Evolutionary conservation across 2,329 filamentous ascomycete genomes (phyloP).

Genomic region (Exserohilum turcica): DNA sequence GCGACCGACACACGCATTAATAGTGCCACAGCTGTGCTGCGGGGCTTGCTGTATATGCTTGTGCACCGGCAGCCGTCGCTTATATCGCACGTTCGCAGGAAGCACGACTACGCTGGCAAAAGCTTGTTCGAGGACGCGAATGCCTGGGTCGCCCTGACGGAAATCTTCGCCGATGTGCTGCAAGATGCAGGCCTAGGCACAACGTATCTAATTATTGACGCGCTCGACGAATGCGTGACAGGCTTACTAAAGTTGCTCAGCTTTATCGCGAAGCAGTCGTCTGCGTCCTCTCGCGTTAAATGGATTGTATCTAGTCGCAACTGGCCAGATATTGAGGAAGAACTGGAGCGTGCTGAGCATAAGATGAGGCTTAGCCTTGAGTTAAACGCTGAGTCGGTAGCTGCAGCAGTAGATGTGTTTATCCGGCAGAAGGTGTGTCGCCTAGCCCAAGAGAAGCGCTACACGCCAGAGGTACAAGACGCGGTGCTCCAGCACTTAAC

Average conservation of each 20-base stretch:
- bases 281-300: constrained; percentile 13
- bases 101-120: constrained; percentile 31
- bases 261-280: constrained; percentile 5
- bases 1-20: constrained; percentile 48
- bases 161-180: constrained; percentile 52
- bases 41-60: constrained; percentile 52
- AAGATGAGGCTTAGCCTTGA: constrained; percentile 40
- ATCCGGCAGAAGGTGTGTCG: constrained; percentile 44
- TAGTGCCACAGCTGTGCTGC: constrained; percentile 49
- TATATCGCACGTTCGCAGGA: constrained; percentile 12
- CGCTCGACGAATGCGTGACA: constrained; percentile 18
- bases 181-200: constrained; percentile 31
- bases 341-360: constrained; percentile 26
- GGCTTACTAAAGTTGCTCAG: background rate
- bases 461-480: constrained; percentile 46
- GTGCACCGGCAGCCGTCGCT: constrained; percentile 43
- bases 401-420: constrained; percentile 45
- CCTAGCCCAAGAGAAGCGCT: constrained; percentile 24
- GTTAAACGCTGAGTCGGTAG: constrained; percentile 44
- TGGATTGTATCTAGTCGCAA: constrained; percentile 26
- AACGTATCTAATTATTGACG: constrained; percentile 18
- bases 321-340: constrained; percentile 40
- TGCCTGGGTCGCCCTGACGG: constrained; percentile 17
- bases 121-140: constrained; percentile 42
- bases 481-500: constrained; percentile 25